Evolutionary conservation across 768 basidiomycete genomes (phyloP).

Genomic region (Podaxis rugospora): DNA sequence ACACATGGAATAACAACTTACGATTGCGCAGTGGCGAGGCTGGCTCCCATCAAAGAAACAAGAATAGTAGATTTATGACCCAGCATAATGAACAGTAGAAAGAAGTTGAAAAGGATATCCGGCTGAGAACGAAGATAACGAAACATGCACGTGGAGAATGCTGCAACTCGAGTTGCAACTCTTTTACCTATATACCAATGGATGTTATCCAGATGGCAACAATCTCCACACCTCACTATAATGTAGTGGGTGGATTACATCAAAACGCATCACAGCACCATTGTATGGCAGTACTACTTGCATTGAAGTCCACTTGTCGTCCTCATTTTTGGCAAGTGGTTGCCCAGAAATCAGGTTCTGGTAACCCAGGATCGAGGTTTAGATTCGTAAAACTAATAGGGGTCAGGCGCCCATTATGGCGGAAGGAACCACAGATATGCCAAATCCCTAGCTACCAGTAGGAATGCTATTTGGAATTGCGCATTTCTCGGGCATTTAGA

Average conservation of each 20-base stretch:
- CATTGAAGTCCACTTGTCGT: background rate
- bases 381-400: too few species aligned
- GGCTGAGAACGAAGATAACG: too few species aligned
- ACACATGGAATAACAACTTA: constrained; percentile 20
- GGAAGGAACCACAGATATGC: too few species aligned
- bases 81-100: constrained; percentile 7
- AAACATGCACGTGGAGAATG: background rate
- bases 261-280: background rate
- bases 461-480: too few species aligned
- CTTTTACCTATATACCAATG: background rate
- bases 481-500: too few species aligned
- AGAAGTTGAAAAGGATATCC: background rate
- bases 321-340: background rate
- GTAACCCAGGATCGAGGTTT: too few species aligned
- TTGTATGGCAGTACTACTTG: background rate
- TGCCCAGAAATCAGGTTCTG: background rate
- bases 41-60: constrained; percentile 22
- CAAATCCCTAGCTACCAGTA: too few species aligned
- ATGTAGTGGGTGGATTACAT: background rate
- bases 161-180: background rate
- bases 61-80: constrained; percentile 20
- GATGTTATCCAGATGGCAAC: background rate
- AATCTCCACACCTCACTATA: background rate
- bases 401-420: too few species aligned
- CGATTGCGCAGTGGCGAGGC: constrained; percentile 38